These are phyloP conservation scores for Cryptococcus jaspeensis DNA, from an alignment of 1,284 basidiomycete species.

Conservation along the genomic window DNA sequence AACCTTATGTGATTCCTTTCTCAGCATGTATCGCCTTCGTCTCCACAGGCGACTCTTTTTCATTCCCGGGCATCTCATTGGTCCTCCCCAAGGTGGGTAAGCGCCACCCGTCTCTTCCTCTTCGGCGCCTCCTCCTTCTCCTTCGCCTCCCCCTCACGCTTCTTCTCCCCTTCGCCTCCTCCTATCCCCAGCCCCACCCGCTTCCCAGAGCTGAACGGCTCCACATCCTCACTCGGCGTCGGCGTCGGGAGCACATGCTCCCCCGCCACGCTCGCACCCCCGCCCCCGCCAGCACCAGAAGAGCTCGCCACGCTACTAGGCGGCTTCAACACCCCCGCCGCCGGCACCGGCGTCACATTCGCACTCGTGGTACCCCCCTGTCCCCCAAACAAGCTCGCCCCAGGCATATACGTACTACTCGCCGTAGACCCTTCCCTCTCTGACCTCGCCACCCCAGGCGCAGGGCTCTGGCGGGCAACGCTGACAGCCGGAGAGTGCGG, in stretches of 20 bases:
- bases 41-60: no score
- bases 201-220: conserved; percentile 11
- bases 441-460: conserved; percentile 16
- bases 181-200: conserved; percentile 6
- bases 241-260: conserved; percentile 13
- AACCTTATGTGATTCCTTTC: no score
- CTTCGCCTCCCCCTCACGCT: conserved; percentile 53
- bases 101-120: conserved; percentile 82
- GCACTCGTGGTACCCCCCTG: not conserved
- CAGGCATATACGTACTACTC: conserved; percentile 12
- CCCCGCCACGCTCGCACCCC: conserved; percentile 22
- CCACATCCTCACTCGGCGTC: conserved; percentile 40
- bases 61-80: not conserved
- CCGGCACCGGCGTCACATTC: not conserved
- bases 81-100: conserved; percentile 58
- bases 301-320: conserved; percentile 27
- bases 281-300: not conserved
- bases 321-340: conserved; percentile 3
- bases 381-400: no score
- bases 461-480: conserved; percentile 30
- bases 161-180: conserved; percentile 58
- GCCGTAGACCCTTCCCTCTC: conserved; percentile 45
- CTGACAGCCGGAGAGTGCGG: conserved; percentile 53
- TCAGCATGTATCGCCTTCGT: no score
- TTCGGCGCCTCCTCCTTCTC: conserved; percentile 61